phyloP scores from a whole-genome alignment of 805 yeast species.

The Priceomyces medius region DNA sequence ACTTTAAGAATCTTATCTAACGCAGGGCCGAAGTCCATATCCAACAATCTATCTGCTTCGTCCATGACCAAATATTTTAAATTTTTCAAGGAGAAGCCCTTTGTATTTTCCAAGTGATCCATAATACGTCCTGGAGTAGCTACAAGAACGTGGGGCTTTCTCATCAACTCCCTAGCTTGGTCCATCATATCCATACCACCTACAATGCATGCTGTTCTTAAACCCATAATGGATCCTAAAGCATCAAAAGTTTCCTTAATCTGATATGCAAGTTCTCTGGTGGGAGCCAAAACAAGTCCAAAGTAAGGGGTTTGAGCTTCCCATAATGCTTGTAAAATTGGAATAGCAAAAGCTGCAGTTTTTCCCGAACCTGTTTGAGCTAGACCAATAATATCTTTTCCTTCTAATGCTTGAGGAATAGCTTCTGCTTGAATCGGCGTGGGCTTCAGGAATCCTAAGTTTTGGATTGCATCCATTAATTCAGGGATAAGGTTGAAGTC shows the following conservation, averaged over 20 bases:
- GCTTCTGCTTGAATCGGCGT: conserved; percentile 93
- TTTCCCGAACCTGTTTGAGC: conserved; percentile 99
- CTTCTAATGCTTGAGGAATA: conserved; percentile 86
- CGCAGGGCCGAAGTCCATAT: conserved; percentile 96
- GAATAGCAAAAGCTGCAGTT: conserved; percentile 97
- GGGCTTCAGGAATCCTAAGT: conserved; percentile 74
- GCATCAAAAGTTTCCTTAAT: conserved; percentile 96
- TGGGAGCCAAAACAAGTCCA: conserved; percentile 85
- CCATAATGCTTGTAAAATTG: conserved; percentile 88
- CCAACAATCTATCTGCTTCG: conserved; percentile 94
- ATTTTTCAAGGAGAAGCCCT: conserved; percentile 79
- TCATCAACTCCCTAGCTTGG: conserved; percentile 89
- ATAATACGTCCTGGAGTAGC: conserved; percentile 94
- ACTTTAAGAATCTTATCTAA: conserved; percentile 80
- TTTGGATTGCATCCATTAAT: conserved; percentile 73
- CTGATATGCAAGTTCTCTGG: conserved; percentile 82
- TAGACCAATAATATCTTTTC: conserved; percentile 90
- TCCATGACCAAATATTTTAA: conserved; percentile 87
- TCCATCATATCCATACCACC: conserved; percentile 99
- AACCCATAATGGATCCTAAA: conserved; percentile 86
- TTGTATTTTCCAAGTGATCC: conserved; percentile 91
- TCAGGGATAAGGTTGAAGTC: conserved; percentile 73
- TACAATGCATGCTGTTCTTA: conserved; percentile 83
- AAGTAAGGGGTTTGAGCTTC: conserved; percentile 83
- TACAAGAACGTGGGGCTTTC: conserved; percentile 90